A percentile compares a stretch with the other conserved stretches of the same genome.
phyloP scores from a whole-genome alignment of 805 yeast species.

The Hyphopichia homilentoma region DNA sequence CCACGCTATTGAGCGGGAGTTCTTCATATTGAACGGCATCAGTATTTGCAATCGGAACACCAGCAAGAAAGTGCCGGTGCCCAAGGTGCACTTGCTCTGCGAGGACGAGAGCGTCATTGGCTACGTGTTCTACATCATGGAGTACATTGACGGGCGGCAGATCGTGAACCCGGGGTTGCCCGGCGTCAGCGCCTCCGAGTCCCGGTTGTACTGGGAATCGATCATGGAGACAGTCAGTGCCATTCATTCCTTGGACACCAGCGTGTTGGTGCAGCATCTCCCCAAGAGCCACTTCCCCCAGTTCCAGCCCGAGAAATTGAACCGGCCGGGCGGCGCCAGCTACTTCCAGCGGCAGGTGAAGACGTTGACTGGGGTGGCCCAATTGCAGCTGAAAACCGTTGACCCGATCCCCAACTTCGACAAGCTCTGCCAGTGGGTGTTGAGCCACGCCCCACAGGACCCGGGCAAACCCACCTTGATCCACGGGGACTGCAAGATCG shows the following conservation, averaged over 20 bases:
- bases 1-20: conserved; percentile 62
- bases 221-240: conserved; percentile 45
- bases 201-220: conserved; percentile 40
- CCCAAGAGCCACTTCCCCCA: conserved; percentile 46
- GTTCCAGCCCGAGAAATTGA: conserved; percentile 21
- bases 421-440: conserved; percentile 39
- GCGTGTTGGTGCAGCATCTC: conserved; percentile 35
- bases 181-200: conserved; percentile 22
- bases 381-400: conserved; percentile 34
- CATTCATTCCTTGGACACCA: conserved; percentile 48
- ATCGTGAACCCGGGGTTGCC: conserved; percentile 52
- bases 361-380: conserved; percentile 42
- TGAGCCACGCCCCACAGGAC: conserved; percentile 44
- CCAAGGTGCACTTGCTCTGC: conserved; percentile 48
- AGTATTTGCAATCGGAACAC: conserved; percentile 22
- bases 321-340: conserved; percentile 12
- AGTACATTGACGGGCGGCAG: conserved; percentile 52
- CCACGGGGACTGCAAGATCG: conserved; percentile 65
- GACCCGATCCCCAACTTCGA: conserved; percentile 48
- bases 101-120: conserved; percentile 55
- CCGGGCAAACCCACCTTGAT: conserved; percentile 44
- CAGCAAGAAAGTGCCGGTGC: conserved; percentile 46
- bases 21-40: conserved; percentile 43
- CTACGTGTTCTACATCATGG: conserved; percentile 58
- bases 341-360: conserved; percentile 55